Conservation (phyloP, 2,329 filamentous ascomycete genomes). For the Clonostachys rosea region DNA sequence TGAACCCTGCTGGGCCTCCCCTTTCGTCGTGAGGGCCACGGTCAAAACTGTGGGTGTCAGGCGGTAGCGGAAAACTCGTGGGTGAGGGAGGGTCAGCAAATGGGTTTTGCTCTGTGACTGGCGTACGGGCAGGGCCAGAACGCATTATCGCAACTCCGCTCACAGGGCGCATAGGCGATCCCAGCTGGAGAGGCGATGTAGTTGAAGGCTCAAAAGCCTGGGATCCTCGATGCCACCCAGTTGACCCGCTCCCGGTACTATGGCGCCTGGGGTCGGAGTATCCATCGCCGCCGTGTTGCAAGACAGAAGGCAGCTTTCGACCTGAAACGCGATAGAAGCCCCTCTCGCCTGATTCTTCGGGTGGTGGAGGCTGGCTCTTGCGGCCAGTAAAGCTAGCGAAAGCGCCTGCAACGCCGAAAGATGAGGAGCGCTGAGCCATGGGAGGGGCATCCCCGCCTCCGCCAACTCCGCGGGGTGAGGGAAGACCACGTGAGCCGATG, state of each 20-base stretch:
- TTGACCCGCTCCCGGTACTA: constrained; percentile 40
- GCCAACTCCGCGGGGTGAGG: neutral
- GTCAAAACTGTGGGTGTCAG: constrained; percentile 31
- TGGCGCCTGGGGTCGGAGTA: constrained; percentile 44
- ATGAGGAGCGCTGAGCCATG: constrained; percentile 41
- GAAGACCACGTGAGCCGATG: neutral
- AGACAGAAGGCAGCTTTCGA: constrained; percentile 58
- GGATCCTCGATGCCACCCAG: constrained; percentile 50
- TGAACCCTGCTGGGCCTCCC: constrained; percentile 23
- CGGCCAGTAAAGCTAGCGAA: constrained; percentile 41
- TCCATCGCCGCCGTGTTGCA: constrained; percentile 59
- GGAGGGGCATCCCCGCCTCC: neutral
- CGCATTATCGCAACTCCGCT: constrained; percentile 58
- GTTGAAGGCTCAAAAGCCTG: constrained; percentile 33
- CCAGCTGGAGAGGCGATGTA: constrained; percentile 39
- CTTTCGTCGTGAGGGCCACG: constrained; percentile 25
- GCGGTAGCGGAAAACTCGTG: constrained; percentile 14
- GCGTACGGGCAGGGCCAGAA: constrained; percentile 61
- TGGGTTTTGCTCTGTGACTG: constrained; percentile 50
- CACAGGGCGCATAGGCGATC: constrained; percentile 53
- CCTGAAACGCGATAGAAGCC: constrained; percentile 64
- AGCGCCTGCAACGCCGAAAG: constrained; percentile 38
- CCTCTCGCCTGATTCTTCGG: constrained; percentile 38
- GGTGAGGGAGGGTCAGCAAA: constrained; percentile 30
- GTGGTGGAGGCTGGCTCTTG: constrained; percentile 18